Base-by-base conservation (phyloP, 495 filamentous ascomycete genomes). In the Podospora pseudopauciseta region DNA sequence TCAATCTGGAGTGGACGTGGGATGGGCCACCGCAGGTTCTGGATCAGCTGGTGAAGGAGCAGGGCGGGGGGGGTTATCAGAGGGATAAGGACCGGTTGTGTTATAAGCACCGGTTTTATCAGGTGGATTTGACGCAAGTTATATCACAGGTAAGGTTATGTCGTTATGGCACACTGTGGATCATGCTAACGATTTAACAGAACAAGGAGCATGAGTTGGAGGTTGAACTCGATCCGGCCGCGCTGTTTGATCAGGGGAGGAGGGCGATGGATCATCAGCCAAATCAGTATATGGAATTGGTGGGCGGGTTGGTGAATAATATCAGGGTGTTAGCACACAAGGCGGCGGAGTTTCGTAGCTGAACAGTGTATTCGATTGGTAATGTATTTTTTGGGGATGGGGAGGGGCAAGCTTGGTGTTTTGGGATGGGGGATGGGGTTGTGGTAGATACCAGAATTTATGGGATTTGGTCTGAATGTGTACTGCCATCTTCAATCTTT, bases 91-190 rank as follows among this genome's bases (percentile, higher is more conserved):
- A 97, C 80, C 84, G 94, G 30, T 80, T 97, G 79, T 94, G 91
- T 76, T 97, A 97, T 80, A 86, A 83, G 20, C 94, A 97, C 75
- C 80, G 90, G 59, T 87, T 84, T 23, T 97, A 95, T 75, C 92
- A 94, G 72, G 84, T 97, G 71, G 94, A 97, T 80, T 77, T 97
- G 53, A 97, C 94, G 0, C 93, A 96, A 75, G 94, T 97, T 15
- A 90, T 87, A n/a, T 64, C 49, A 18, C 26, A 44, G 6, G 27
- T 20, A 30, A 19, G 60, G 18, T 30, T 55, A 16, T 49, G 15
- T 28, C 4, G 16, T 15, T 3, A 27, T 26, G 9, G 5, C 19
- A n/a, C 23, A 23, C 23, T 23, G 23, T 23, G 23, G 23, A 23
- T 23, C 1, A 58, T 23, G 19, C 32, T 23, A 2, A 60, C 57